Conservation (phyloP, 2,329 filamentous ascomycete species). For the Arthrobotrys musiformis region DNA sequence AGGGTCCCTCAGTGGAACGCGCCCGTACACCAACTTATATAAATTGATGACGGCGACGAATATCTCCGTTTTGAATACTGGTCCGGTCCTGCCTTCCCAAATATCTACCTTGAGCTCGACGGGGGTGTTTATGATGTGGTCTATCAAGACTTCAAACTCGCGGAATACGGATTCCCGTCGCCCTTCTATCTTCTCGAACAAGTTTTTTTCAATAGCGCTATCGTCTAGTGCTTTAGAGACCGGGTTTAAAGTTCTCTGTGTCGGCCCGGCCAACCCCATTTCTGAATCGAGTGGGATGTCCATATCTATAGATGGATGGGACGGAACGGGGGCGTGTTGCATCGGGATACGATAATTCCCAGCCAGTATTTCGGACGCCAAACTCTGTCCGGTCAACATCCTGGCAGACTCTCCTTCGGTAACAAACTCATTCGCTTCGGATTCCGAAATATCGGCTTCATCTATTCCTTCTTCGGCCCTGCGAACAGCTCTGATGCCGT, state of each 20-base stretch:
- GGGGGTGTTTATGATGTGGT: conserved; percentile 13
- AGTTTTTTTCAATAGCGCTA: background rate
- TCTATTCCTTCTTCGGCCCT: conserved; percentile 14
- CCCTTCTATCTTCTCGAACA: background rate
- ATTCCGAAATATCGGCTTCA: conserved; percentile 14
- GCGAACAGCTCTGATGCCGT: background rate
- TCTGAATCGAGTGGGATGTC: background rate
- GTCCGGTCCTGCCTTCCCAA: background rate
- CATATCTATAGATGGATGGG: background rate
- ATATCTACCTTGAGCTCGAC: conserved; percentile 21
- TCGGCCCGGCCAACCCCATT: background rate
- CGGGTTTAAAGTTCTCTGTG: background rate
- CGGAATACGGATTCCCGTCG: background rate
- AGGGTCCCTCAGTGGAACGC: background rate
- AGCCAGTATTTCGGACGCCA: background rate
- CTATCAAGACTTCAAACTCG: conserved; percentile 14
- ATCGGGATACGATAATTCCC: background rate
- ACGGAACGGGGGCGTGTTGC: background rate
- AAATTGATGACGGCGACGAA: conserved; percentile 2
- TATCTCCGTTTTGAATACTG: background rate
- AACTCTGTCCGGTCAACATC: background rate
- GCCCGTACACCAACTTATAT: background rate
- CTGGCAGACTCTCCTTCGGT: background rate
- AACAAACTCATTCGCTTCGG: conserved; percentile 26
- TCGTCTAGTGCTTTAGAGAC: background rate